These are phyloP conservation scores for Curvularia lunata DNA, from an alignment of 2,329 filamentous ascomycete species.

Conservation along the genomic window DNA sequence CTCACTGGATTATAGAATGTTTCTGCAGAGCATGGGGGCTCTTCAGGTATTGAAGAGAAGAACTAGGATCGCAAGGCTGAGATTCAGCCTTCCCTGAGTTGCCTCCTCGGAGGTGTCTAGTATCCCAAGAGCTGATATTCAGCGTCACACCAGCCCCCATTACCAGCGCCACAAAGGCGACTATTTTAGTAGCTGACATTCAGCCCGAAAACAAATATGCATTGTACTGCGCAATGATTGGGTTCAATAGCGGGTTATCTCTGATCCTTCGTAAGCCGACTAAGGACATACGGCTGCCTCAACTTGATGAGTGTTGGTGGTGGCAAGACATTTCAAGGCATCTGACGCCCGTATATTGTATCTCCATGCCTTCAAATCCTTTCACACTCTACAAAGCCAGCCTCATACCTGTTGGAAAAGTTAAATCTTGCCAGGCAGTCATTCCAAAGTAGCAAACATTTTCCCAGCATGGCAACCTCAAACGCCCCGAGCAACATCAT, in stretches of 20 bases:
- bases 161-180: too few species aligned
- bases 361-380: not conserved
- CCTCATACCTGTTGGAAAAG: not conserved
- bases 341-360: not conserved
- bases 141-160: too few species aligned
- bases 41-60: not conserved
- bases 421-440: not conserved
- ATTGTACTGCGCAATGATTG: not conserved
- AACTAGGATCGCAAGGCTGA: not conserved
- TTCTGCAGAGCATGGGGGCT: not conserved
- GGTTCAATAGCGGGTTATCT: not conserved
- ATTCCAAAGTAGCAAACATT: not conserved
- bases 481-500: not conserved
- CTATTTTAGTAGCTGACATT: too few species aligned
- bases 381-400: not conserved
- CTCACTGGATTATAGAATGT: not conserved
- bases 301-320: not conserved
- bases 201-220: not conserved
- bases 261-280: not conserved
- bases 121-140: not conserved
- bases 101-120: not conserved
- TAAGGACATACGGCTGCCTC: not conserved
- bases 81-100: not conserved
- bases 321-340: not conserved
- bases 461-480: not conserved